Evolutionary conservation across 345 rosid species (phyloP).

Genomic region (Boechera divaricarpa): DNA sequence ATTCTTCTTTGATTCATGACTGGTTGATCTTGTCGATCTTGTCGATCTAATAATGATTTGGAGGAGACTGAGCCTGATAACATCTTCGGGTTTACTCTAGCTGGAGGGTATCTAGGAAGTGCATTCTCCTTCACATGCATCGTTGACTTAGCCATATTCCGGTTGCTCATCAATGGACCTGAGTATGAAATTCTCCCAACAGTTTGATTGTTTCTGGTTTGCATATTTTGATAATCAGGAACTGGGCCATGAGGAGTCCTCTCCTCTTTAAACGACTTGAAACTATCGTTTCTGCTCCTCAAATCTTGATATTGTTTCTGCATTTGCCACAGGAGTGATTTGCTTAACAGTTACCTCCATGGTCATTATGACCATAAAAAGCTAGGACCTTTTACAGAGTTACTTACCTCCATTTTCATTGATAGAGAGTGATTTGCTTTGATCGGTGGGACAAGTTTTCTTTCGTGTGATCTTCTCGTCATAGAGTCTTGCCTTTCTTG

Average conservation of each 20-base stretch:
- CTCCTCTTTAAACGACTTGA: conserved; percentile 41
- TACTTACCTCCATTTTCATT: conserved; percentile 43
- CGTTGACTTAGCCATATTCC: conserved; percentile 17
- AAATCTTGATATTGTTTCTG: conserved; percentile 40
- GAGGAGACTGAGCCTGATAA: conserved; percentile 30
- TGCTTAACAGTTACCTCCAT: neutral
- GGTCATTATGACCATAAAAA: neutral
- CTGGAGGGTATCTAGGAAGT: conserved; percentile 32
- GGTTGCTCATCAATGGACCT: conserved; percentile 41
- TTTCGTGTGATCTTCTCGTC: conserved; percentile 38
- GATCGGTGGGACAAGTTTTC: conserved; percentile 23
- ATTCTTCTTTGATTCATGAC: conserved; percentile 28
- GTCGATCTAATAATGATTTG: conserved; percentile 26
- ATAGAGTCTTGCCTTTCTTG: conserved; percentile 35
- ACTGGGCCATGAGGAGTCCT: conserved; percentile 26
- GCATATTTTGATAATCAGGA: conserved; percentile 11
- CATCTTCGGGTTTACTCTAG: conserved; percentile 27
- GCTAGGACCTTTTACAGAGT: neutral
- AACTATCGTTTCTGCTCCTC: conserved; percentile 35
- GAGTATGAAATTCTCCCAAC: conserved; percentile 39
- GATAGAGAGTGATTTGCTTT: conserved; percentile 24
- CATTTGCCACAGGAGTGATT: conserved; percentile 27
- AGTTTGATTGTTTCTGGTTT: conserved; percentile 21
- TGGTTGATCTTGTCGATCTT: conserved; percentile 27
- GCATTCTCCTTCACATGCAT: conserved; percentile 38